These are phyloP conservation scores for Zygosaccharomyces sapae DNA, from an alignment of 1,139 yeast genomes.

Conservation along the genomic window DNA sequence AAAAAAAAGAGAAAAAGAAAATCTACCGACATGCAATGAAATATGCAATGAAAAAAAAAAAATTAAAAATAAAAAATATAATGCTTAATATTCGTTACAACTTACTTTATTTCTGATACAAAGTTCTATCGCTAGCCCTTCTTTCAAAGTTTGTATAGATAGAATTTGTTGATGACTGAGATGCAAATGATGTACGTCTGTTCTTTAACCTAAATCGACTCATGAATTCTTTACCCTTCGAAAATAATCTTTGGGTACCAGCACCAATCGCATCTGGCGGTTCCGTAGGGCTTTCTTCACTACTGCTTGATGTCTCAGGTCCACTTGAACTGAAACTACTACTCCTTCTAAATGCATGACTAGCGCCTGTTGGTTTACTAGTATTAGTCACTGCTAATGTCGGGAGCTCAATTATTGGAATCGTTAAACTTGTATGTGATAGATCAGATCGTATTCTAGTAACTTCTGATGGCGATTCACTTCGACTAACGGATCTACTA, in stretches of 20 bases:
- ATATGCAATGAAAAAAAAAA: neutral
- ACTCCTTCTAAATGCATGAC: slow-evolving; percentile 2
- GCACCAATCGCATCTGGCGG: slow-evolving; percentile 4
- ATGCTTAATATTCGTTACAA: no score
- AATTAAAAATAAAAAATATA: no score
- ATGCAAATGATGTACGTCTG: slow-evolving; percentile 6
- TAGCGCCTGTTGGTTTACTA: neutral
- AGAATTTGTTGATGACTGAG: slow-evolving; percentile 8
- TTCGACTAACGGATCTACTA: neutral
- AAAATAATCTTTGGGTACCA: slow-evolving; percentile 10
- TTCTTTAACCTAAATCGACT: slow-evolving; percentile 11
- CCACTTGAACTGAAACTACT: slow-evolving; percentile 6
- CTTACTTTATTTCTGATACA: slow-evolving; percentile 1
- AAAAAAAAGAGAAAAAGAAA: neutral
- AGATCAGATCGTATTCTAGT: slow-evolving; percentile 1
- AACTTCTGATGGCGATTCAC: neutral
- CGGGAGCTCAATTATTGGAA: slow-evolving; percentile 4
- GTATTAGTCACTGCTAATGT: neutral
- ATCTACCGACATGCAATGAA: no score
- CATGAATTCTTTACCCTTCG: slow-evolving; percentile 12
- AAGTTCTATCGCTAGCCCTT: slow-evolving; percentile 6
- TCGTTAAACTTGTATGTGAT: neutral
- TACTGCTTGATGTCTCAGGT: slow-evolving; percentile 6
- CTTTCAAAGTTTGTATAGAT: slow-evolving; percentile 3
- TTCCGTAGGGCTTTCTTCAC: neutral